phyloP scores from a whole-genome alignment of 345 rosid species.

The Salix caprea region DNA sequence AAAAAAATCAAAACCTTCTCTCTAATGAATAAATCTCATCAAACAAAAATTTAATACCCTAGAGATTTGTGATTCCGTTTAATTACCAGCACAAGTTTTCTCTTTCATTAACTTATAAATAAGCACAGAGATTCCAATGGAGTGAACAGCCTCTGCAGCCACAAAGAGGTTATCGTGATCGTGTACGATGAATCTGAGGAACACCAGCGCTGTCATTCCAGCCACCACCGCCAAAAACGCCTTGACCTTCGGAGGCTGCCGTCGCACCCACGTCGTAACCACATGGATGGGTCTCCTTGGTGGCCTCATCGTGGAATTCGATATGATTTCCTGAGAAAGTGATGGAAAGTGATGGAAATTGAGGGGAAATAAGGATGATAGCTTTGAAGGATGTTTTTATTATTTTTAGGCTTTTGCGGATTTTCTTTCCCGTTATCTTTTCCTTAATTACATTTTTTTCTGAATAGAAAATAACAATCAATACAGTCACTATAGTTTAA shows the following conservation, averaged over 20 bases:
- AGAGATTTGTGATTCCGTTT: background rate
- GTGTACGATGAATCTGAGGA: conserved; percentile 88
- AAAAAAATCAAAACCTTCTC: background rate
- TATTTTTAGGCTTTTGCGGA: background rate
- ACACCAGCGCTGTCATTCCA: conserved; percentile 81
- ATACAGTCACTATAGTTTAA: background rate
- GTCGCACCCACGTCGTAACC: conserved; percentile 77
- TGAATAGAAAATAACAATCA: background rate
- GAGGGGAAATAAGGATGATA: background rate
- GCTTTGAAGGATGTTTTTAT: background rate
- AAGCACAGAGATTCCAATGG: conserved; percentile 87
- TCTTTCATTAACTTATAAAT: conserved; percentile 94
- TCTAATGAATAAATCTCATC: background rate
- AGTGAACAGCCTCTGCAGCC: conserved; percentile 97
- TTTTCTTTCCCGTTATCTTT: background rate
- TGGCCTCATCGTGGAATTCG: conserved; percentile 46
- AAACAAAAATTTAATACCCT: background rate
- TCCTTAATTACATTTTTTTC: background rate
- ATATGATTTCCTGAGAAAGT: background rate
- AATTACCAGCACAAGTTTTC: conserved; percentile 89
- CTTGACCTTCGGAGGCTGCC: conserved; percentile 97
- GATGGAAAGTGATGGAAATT: conserved; percentile 1
- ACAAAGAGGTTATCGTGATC: conserved; percentile 99
- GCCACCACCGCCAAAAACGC: conserved; percentile 87
- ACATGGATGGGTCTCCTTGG: conserved; percentile 64